phyloP scores from a whole-genome alignment of 176 grass and related monocot genomes.

The Hordeum vulgare region MorexV3_pseudomolecules_assembly NC_058522.1:344441953-344442452 shows the following conservation, averaged over 20 bases:
- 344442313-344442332: conserved; percentile 96
- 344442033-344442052: conserved; percentile 85
- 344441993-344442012: conserved; percentile 55
- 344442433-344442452: background rate
- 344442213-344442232: conserved; percentile 82
- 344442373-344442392: conserved; percentile 7
- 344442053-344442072: conserved; percentile 48
- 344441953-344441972: conserved; percentile 32
- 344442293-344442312: background rate
- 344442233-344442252: conserved; percentile 36
- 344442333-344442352: conserved; percentile 76
- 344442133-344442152: conserved; percentile 35
- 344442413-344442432: background rate
- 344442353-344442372: conserved; percentile 74
- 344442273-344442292: background rate
- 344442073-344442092: conserved; percentile 51
- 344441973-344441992: conserved; percentile 31
- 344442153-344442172: conserved; percentile 54
- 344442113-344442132: conserved; percentile 20
- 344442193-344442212: conserved; percentile 72
- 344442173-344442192: conserved; percentile 74
- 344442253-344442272: conserved; percentile 9
- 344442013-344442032: conserved; percentile 88
- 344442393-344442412: background rate
- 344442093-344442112: conserved; percentile 63